These are phyloP conservation scores for Dothistroma septosporum DNA, from an alignment of 2,329 filamentous ascomycete genomes.

Conservation along the genomic window DNA sequence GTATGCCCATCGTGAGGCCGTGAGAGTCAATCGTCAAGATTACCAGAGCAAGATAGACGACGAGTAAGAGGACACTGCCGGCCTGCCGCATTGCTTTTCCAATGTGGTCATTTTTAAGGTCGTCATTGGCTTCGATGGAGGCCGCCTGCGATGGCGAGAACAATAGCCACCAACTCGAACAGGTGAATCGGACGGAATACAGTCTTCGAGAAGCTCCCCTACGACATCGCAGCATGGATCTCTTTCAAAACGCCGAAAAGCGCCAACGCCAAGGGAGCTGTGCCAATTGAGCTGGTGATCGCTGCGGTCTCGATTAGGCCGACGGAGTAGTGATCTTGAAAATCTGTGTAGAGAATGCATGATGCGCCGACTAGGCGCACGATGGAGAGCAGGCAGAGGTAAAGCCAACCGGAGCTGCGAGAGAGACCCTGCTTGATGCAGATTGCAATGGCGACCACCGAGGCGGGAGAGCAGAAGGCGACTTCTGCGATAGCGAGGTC, in stretches of 20 bases:
- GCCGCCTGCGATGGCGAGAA: constrained; percentile 29
- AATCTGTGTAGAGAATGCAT: constrained; percentile 25
- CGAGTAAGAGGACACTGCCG: constrained; percentile 23
- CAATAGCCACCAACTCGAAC: constrained; percentile 21
- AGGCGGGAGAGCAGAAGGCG: constrained; percentile 24
- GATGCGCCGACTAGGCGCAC: constrained; percentile 28
- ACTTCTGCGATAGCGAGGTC: constrained; percentile 26
- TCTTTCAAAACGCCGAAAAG: constrained; percentile 26
- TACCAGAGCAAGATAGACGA: constrained; percentile 18
- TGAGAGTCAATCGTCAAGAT: constrained; percentile 14
- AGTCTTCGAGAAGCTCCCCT: constrained; percentile 7
- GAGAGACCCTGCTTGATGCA: constrained; percentile 28
- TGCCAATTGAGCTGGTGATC: constrained; percentile 28
- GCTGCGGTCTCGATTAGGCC: constrained; percentile 22
- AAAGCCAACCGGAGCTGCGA: constrained; percentile 24
- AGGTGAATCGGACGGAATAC: constrained; percentile 25
- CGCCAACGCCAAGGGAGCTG: constrained; percentile 27
- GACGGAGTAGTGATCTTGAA: constrained; percentile 19
- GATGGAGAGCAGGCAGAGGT: constrained; percentile 25
- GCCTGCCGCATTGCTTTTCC: constrained; percentile 20
- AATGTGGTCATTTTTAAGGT: constrained; percentile 8
- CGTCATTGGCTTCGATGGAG: neutral
- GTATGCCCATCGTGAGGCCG: constrained; percentile 7
- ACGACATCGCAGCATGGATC: constrained; percentile 21
- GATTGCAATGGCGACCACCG: constrained; percentile 19